These are phyloP conservation scores for Spathaspora sp. DNA, from an alignment of 1,139 yeast species.

Conservation along the genomic window DNA sequence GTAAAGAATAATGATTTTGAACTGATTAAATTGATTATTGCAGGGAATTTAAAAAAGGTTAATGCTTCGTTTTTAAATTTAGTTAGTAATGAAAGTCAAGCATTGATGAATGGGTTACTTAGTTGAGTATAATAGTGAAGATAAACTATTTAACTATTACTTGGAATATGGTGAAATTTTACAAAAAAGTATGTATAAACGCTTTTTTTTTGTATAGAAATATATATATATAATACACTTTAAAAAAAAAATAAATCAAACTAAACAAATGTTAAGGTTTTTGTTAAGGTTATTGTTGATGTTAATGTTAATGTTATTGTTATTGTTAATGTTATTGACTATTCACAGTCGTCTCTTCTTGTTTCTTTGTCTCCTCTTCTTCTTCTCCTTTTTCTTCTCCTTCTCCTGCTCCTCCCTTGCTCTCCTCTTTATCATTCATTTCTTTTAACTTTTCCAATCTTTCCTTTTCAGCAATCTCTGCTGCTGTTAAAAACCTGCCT, in stretches of 20 bases:
- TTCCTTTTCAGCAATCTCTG: conserved; percentile 89
- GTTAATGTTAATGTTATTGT: no score
- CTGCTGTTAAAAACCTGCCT: conserved; percentile 93
- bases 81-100: conserved; percentile 25
- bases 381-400: conserved; percentile 4
- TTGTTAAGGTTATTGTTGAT: no score
- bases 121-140: no score
- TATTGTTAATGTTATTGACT: no score
- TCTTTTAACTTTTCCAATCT: conserved; percentile 51
- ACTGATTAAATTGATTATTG: conserved; percentile 29
- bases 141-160: no score
- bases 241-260: no score
- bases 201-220: no score
- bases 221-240: no score
- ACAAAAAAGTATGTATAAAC: no score
- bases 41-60: conserved; percentile 30
- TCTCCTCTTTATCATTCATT: conserved; percentile 28
- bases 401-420: conserved; percentile 2
- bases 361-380: background rate
- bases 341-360: background rate
- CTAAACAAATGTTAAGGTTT: no score
- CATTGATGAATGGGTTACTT: conserved; percentile 16
- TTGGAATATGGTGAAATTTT: no score
- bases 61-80: conserved; percentile 33
- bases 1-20: conserved; percentile 36